Percentiles rank a stretch among this genome's conserved stretches.
These are phyloP conservation scores for Eimeria necatrix DNA, from an alignment of 169 alveolate species.

Conservation along the genomic window DNA sequence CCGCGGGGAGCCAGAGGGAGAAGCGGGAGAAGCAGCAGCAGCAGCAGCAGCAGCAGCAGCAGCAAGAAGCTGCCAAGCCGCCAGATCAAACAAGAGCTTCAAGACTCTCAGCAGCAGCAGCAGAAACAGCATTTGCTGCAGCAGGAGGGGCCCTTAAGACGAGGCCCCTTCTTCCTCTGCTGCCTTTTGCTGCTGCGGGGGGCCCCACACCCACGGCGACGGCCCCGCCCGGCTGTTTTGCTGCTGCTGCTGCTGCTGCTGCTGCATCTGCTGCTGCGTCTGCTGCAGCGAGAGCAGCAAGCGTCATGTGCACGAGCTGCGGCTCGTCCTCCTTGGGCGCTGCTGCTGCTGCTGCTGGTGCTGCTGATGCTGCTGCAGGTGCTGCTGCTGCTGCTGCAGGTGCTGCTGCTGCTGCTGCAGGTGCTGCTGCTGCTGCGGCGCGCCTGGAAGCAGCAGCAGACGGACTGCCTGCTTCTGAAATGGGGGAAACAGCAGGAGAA, in stretches of 20 bases:
- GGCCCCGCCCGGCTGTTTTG: background rate
- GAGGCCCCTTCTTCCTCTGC: background rate
- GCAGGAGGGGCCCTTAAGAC: no score
- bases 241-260: background rate
- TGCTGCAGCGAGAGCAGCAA: background rate
- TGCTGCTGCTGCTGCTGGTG: background rate
- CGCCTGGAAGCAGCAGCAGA: background rate
- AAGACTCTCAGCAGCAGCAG: no score
- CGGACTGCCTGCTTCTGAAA: background rate
- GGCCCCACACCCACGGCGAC: background rate
- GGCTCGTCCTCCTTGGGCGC: background rate
- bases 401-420: background rate
- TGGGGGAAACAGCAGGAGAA: background rate
- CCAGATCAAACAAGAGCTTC: no score
- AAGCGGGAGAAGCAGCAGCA: background rate
- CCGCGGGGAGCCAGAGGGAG: background rate
- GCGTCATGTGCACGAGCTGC: background rate
- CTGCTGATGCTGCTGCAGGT: background rate
- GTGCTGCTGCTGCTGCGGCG: background rate
- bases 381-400: constrained; percentile 7
- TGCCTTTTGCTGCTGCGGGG: background rate
- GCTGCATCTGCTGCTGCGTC: background rate
- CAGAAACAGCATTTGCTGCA: no score
- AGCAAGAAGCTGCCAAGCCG: background rate
- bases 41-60: background rate